phyloP scores from a whole-genome alignment of 768 basidiomycete species.

The Amanita subjunquillea region DNA sequence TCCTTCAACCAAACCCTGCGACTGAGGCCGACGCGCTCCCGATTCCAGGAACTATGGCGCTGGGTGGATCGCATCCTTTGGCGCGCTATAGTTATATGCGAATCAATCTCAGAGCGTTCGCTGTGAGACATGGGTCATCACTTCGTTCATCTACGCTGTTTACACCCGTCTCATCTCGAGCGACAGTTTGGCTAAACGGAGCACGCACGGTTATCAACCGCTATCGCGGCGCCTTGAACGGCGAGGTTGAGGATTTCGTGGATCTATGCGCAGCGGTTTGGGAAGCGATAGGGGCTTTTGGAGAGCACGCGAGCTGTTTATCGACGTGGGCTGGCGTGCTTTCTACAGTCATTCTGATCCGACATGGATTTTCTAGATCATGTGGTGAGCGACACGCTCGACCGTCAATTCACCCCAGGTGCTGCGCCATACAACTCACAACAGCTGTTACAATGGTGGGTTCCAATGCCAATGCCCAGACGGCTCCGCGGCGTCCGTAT shows the following conservation, averaged over 20 bases:
- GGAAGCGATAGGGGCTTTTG: slow-evolving; percentile 61
- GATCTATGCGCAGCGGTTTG: slow-evolving; percentile 75
- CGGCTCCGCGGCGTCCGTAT: no score
- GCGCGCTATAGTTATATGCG: slow-evolving; percentile 61
- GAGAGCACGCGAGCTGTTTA: slow-evolving; percentile 61
- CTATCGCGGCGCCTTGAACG: slow-evolving; percentile 61
- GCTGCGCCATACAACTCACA: slow-evolving; percentile 77
- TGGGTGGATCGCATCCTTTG: slow-evolving; percentile 80
- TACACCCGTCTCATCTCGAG: slow-evolving; percentile 9
- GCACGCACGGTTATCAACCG: slow-evolving; percentile 61
- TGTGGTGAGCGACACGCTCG: slow-evolving; percentile 90
- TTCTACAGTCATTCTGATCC: slow-evolving; percentile 2
- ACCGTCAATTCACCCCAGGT: slow-evolving; percentile 90
- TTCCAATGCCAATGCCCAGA: no score
- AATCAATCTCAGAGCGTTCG: slow-evolving; percentile 66
- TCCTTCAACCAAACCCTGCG: slow-evolving; percentile 14
- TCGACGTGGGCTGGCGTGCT: slow-evolving; percentile 48
- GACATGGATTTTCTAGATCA: slow-evolving; percentile 34
- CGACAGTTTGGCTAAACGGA: slow-evolving; percentile 35
- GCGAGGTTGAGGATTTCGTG: slow-evolving; percentile 73
- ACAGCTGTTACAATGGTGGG: no score
- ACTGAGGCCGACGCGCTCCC: slow-evolving; percentile 37
- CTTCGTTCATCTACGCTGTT: slow-evolving; percentile 4
- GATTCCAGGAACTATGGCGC: slow-evolving; percentile 77
- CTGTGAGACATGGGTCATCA: slow-evolving; percentile 32